Base-by-base conservation (phyloP, 352 stramenopile genomes). In the Phytophthora sp. region DNA sequence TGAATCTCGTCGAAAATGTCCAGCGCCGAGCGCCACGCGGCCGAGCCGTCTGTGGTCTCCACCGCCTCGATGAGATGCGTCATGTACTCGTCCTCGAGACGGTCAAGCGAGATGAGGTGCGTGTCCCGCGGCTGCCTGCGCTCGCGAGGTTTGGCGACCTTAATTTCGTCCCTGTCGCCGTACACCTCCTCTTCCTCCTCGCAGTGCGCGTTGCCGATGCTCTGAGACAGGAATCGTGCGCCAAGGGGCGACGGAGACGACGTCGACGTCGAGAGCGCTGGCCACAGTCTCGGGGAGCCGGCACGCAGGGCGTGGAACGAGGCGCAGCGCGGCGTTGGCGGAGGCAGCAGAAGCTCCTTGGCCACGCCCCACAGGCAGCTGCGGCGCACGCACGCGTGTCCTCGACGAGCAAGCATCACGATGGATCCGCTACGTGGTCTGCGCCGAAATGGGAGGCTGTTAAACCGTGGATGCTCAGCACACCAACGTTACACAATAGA, bases 1-100 rank as follows among this genome's bases (percentile, higher is more conserved):
- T 81, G 57, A 26, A 93, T 84, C 64, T 80, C 73, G 2, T 77
- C 16, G 23, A 88, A 77, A 35, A 91, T 86, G 21, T 86, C 79
- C 30, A 88, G 31, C 13, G 82, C 84, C 2, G 72, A 63, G 2
- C 66, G 46, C 67, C 71, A 84, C 41, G 75, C 66, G 9, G 53
- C 74, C 27, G 73, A 66, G 7, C 79, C 77, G 41, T 80, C 66
- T 18, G 73, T 64, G 15, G 53, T 74, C 33, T 74, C 66, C 54
- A 76, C 38, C 41, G 73, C 77, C 38, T 68, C 54, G 21, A 62
- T 21, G 11, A 78, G 66, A 0, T 57, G 54, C 45, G 31, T 53
- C 45, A 69, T 57, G 44, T 78, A 77, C 47, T 69, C 53, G 4
- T 73, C 41, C 20, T 73, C 69, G 1, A 75, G 73, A 4, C 21